Evolutionary conservation across 176 grass and related monocot species (phyloP).

Genomic region (Juncus effusus): DNA sequence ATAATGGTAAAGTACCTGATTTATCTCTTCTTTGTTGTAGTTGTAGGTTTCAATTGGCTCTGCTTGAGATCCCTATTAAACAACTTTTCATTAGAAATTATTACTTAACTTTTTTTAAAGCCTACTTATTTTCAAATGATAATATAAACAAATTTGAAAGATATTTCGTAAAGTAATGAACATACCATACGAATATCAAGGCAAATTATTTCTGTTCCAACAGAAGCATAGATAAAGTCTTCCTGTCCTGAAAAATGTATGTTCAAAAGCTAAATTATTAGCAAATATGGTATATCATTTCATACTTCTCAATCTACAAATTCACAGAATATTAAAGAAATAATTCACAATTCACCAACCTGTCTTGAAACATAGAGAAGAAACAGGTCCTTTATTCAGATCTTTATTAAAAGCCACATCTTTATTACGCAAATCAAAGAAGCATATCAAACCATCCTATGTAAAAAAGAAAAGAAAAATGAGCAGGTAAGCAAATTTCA

Average conservation of each 20-base stretch:
- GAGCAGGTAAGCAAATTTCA: constrained; percentile 2
- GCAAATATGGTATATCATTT: neutral
- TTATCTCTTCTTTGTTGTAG: constrained; percentile 98
- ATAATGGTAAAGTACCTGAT: constrained; percentile 50
- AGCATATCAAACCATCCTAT: constrained; percentile 83
- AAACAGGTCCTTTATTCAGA: constrained; percentile 50
- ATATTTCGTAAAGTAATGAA: constrained; percentile 13
- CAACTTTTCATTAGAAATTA: constrained; percentile 34
- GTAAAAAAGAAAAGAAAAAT: constrained; percentile 1
- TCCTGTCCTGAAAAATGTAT: constrained; percentile 64
- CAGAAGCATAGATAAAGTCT: constrained; percentile 65
- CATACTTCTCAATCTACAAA: neutral
- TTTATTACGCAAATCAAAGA: constrained; percentile 82
- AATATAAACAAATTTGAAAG: constrained; percentile 1
- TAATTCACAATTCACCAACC: constrained; percentile 38
- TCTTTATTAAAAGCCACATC: constrained; percentile 63
- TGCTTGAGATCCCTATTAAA: constrained; percentile 62
- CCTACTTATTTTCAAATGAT: neutral
- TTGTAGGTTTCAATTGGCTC: constrained; percentile 72
- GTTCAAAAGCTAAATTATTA: no score
- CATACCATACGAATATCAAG: constrained; percentile 71
- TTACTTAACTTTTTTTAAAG: neutral
- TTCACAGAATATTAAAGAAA: constrained; percentile 8
- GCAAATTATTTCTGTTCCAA: constrained; percentile 59
- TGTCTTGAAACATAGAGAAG: constrained; percentile 81